Conservation (phyloP, 2,329 filamentous ascomycete genomes). For the Neurospora sp. region DNA sequence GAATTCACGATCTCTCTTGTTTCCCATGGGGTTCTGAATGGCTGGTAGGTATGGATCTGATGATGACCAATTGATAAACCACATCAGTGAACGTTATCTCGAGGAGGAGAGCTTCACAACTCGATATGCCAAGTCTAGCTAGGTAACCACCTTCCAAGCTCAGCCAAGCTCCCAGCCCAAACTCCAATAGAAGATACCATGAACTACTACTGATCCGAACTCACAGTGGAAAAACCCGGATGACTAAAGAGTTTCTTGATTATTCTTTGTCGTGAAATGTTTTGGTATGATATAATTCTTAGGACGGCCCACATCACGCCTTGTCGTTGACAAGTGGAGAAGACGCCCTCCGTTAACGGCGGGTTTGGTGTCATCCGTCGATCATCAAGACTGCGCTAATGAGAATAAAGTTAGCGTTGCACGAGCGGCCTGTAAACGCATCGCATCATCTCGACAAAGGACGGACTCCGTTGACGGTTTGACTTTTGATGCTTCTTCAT, state of each 20-base stretch:
- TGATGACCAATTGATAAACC: background rate
- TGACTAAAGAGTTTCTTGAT: background rate
- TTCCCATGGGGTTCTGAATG: background rate
- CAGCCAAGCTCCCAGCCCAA: background rate
- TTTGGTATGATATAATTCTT: background rate
- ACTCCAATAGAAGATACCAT: background rate
- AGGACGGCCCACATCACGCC: background rate
- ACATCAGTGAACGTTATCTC: background rate
- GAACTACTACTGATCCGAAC: background rate
- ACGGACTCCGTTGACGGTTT: background rate
- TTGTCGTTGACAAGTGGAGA: background rate
- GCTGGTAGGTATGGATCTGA: background rate
- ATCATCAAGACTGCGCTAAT: background rate
- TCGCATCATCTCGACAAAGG: background rate
- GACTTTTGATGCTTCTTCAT: background rate
- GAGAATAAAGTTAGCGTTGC: background rate
- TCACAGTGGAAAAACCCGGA: background rate
- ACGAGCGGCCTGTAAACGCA: background rate
- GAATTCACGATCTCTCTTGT: background rate
- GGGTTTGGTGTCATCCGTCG: background rate
- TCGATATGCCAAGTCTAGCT: background rate
- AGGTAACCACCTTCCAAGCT: background rate
- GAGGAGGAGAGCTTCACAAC: background rate
- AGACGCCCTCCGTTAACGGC: background rate
- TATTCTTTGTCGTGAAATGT: background rate